phyloP scores from a whole-genome alignment of 106 monocot genomes.

The Apostasia ramifera region DNA sequence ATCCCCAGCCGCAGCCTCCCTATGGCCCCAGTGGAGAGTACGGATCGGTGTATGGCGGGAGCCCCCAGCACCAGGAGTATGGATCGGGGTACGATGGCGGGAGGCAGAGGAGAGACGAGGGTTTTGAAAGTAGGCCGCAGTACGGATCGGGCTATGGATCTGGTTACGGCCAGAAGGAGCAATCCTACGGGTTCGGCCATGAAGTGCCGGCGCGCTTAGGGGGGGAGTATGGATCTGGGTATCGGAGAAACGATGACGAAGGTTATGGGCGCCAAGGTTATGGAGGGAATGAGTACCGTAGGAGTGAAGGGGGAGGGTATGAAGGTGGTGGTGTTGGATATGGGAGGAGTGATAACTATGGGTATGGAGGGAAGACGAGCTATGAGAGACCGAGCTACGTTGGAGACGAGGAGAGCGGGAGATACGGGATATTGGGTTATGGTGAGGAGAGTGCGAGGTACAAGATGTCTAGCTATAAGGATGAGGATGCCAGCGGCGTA shows the following conservation, averaged over 20 bases:
- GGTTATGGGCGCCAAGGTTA: conserved; percentile 7
- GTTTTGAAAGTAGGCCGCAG: neutral
- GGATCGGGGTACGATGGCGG: neutral
- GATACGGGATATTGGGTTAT: neutral
- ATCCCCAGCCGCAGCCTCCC: neutral
- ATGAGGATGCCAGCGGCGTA: neutral
- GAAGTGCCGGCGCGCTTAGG: neutral
- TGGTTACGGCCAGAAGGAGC: neutral
- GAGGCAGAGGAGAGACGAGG: neutral
- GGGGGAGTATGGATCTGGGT: conserved; percentile 11
- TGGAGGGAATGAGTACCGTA: conserved; percentile 12
- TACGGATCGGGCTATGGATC: conserved; percentile 18
- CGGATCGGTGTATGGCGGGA: conserved; percentile 17
- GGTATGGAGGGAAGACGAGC: conserved; percentile 13
- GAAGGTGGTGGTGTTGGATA: conserved; percentile 13
- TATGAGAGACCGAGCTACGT: conserved; percentile 16
- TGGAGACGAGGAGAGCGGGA: neutral
- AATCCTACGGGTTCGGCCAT: neutral
- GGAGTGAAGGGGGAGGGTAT: conserved; percentile 4
- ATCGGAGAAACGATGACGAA: neutral
- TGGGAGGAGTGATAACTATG: conserved; percentile 17
- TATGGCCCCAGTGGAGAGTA: conserved; percentile 16
- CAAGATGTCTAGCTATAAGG: conserved; percentile 18
- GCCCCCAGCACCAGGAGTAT: neutral
- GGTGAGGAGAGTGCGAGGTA: conserved; percentile 20